Percentiles rank a stretch among this genome's conserved stretches.
phyloP scores from a whole-genome alignment of 202 grass and related monocot species.

The Panicum virgatum region DNA sequence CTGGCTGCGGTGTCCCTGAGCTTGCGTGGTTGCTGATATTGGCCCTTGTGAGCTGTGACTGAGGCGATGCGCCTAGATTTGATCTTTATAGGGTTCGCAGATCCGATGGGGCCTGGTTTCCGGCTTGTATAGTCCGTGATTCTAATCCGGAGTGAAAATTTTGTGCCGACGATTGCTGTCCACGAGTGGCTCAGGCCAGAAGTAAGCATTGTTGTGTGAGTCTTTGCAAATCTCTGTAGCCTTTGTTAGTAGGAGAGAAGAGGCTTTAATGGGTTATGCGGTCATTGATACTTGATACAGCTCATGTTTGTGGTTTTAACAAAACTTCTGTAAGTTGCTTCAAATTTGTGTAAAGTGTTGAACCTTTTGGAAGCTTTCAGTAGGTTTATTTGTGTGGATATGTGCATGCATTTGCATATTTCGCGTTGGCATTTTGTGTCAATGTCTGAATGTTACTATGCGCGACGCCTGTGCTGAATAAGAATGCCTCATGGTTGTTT shows the following conservation, averaged over 20 bases:
- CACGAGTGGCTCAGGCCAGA: not conserved
- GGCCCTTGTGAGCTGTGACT: not conserved
- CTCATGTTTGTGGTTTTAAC: not conserved
- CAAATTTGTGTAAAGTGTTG: not conserved
- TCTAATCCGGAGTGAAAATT: not conserved
- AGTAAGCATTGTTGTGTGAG: not conserved
- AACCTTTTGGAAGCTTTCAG: not conserved
- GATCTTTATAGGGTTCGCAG: slow-evolving; percentile 19
- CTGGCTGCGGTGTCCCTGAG: not conserved
- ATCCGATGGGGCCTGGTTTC: slow-evolving; percentile 29
- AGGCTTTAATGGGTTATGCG: not conserved
- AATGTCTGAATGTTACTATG: not conserved
- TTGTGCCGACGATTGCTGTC: not conserved
- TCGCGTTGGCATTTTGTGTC: not conserved
- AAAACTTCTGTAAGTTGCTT: not conserved
- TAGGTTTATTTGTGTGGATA: not conserved
- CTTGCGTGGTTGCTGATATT: not conserved
- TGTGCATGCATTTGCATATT: not conserved
- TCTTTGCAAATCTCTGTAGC: not conserved
- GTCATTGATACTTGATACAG: not conserved
- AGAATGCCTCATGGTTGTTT: not conserved
- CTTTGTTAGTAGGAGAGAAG: not conserved
- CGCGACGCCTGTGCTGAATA: not conserved
- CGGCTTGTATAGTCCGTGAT: not conserved
- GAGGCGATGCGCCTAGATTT: slow-evolving; percentile 1